Conservation (phyloP, 495 filamentous ascomycete species). For the Xylaria castorea region DNA sequence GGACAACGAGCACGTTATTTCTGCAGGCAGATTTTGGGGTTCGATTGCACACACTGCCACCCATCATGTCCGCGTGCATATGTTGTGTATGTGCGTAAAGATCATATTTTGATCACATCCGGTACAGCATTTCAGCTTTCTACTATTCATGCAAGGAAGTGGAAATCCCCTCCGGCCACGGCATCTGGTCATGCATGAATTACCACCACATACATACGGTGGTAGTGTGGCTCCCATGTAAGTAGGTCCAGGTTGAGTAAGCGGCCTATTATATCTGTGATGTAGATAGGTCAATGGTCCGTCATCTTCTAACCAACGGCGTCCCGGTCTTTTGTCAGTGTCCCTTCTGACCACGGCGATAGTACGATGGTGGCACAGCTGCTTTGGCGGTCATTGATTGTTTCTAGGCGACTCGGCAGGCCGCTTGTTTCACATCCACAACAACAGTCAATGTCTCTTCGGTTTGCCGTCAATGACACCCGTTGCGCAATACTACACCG, state of each 20-base stretch:
- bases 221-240: constrained; percentile 14
- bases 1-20: constrained; percentile 28
- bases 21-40: constrained; percentile 25
- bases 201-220: constrained; percentile 5
- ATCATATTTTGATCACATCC: constrained; percentile 2
- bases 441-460: background rate
- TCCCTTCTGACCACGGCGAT: background rate
- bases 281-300: constrained; percentile 14
- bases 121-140: constrained; percentile 12
- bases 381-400: background rate
- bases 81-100: constrained; percentile 10
- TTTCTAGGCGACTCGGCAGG: background rate
- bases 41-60: constrained; percentile 20
- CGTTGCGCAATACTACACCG: constrained; percentile 29
- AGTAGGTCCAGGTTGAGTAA: background rate
- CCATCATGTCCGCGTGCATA: constrained; percentile 17
- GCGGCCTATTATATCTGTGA: constrained; percentile 13
- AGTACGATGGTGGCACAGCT: constrained; percentile 5
- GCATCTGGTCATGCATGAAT: constrained; percentile 27
- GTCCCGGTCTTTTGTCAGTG: constrained; percentile 10
- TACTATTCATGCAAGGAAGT: constrained; percentile 2
- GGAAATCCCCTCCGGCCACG: constrained; percentile 22
- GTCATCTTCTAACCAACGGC: constrained; percentile 13
- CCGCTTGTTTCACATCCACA: constrained; percentile 10
- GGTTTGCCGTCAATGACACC: background rate